Conservation (phyloP, 495 filamentous ascomycete genomes). For the Neurospora hispaniola region DNA sequence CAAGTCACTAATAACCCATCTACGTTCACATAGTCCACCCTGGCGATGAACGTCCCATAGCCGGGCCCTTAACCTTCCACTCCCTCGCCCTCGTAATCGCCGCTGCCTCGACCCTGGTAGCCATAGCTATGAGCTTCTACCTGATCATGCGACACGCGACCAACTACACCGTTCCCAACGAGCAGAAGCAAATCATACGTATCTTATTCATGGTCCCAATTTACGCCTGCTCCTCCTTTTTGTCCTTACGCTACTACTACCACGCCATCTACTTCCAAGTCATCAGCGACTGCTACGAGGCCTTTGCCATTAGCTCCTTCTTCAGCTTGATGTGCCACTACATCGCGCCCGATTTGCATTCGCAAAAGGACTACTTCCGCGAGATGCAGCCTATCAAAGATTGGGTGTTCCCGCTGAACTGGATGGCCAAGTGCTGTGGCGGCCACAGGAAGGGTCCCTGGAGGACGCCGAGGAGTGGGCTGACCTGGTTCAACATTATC, state of each 20-base stretch:
- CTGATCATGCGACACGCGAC: slow-evolving; percentile 68
- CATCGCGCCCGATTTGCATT: slow-evolving; percentile 66
- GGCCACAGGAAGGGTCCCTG: slow-evolving; percentile 50
- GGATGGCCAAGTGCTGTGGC: slow-evolving; percentile 58
- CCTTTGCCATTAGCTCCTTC: slow-evolving; percentile 84
- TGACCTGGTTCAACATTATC: slow-evolving; percentile 93
- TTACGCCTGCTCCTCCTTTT: slow-evolving; percentile 69
- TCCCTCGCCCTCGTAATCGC: slow-evolving; percentile 41
- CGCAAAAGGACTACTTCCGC: slow-evolving; percentile 83
- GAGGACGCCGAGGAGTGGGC: slow-evolving; percentile 66
- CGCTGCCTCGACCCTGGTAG: slow-evolving; percentile 43
- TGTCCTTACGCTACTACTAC: slow-evolving; percentile 67
- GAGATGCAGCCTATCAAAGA: slow-evolving; percentile 47
- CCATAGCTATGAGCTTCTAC: slow-evolving; percentile 45
- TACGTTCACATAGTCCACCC: slow-evolving; percentile 7
- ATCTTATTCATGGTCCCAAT: slow-evolving; percentile 88
- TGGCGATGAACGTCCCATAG: slow-evolving; percentile 31
- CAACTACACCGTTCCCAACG: slow-evolving; percentile 71
- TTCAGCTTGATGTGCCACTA: slow-evolving; percentile 84
- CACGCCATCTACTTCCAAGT: slow-evolving; percentile 77
- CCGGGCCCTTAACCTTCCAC: slow-evolving; percentile 44
- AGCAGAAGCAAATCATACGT: slow-evolving; percentile 87
- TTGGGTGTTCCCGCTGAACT: slow-evolving; percentile 69
- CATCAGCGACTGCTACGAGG: slow-evolving; percentile 79
- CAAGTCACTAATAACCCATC: neutral